These are phyloP conservation scores for Lachnellula suecica DNA, from an alignment of 2,329 filamentous ascomycete species.

Conservation along the genomic window DNA sequence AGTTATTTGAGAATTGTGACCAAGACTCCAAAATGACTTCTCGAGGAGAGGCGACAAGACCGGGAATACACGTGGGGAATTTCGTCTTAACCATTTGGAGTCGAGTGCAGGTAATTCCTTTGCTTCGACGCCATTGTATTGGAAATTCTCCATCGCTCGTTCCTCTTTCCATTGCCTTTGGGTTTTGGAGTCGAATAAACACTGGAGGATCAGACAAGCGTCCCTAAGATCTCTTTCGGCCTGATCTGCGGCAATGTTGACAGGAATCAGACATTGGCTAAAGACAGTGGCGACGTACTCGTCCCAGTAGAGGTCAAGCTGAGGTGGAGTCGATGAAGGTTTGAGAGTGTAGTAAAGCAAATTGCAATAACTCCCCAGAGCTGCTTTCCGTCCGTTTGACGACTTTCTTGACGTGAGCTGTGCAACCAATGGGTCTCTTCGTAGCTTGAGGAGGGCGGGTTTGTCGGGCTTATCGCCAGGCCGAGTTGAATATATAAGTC, in stretches of 20 bases:
- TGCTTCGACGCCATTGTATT: constrained; percentile 36
- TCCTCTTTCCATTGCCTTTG: constrained; percentile 71
- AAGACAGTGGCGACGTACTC: constrained; percentile 67
- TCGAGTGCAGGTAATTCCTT: constrained; percentile 85
- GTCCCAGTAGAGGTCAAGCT: constrained; percentile 79
- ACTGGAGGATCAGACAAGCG: constrained; percentile 69
- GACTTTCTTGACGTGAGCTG: constrained; percentile 67
- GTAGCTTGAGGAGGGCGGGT: background rate
- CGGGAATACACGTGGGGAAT: constrained; percentile 62
- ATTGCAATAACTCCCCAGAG: constrained; percentile 72
- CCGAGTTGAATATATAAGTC: constrained; percentile 73
- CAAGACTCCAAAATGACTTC: constrained; percentile 61
- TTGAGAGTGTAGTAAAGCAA: constrained; percentile 81
- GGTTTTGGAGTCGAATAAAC: constrained; percentile 60
- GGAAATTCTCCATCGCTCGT: constrained; percentile 61
- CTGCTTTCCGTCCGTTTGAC: constrained; percentile 46
- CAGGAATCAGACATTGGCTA: constrained; percentile 48
- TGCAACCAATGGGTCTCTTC: constrained; percentile 55
- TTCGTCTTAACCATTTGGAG: constrained; percentile 81
- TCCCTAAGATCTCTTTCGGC: constrained; percentile 52
- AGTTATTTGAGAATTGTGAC: constrained; percentile 53
- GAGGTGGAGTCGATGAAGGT: constrained; percentile 62
- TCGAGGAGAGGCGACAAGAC: constrained; percentile 60
- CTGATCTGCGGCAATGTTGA: constrained; percentile 33
- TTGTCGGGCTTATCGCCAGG: constrained; percentile 56